phyloP scores from a whole-genome alignment of 1,284 basidiomycete genomes.

The Pseudozyma thailandica region DNA sequence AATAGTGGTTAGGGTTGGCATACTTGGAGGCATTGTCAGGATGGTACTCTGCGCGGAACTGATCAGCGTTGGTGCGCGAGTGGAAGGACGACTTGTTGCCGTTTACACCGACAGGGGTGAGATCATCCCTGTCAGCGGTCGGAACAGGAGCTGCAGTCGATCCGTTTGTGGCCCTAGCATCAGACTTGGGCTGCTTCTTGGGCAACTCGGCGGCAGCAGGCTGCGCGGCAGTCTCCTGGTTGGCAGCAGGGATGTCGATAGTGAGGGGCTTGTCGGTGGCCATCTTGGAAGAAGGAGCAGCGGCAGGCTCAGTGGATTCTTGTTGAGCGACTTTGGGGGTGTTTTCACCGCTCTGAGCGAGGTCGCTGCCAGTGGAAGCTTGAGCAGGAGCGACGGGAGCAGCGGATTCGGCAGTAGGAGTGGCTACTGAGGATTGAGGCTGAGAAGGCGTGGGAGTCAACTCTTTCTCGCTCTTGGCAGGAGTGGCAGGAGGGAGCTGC shows the following conservation, averaged over 20 bases:
- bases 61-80: constrained; percentile 48
- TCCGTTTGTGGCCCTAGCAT: constrained; percentile 13
- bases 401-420: constrained; percentile 26
- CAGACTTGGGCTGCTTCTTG: constrained; percentile 46
- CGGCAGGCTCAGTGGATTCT: constrained; percentile 4
- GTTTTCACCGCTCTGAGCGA: constrained; percentile 16
- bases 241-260: constrained; percentile 45
- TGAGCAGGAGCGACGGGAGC: background rate
- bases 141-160: constrained; percentile 2
- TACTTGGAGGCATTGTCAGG: constrained; percentile 52
- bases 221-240: constrained; percentile 12
- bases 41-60: constrained; percentile 50
- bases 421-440: constrained; percentile 9
- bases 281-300: constrained; percentile 14
- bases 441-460: constrained; percentile 18
- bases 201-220: constrained; percentile 31
- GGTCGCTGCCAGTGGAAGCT: constrained; percentile 1
- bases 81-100: constrained; percentile 55
- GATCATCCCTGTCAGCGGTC: constrained; percentile 16
- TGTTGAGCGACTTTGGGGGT: constrained; percentile 1
- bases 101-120: constrained; percentile 33
- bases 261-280: constrained; percentile 35
- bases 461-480: constrained; percentile 26
- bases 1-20: constrained; percentile 59
- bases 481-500: constrained; percentile 19